These are phyloP conservation scores for Huiozyma sinensis DNA, from an alignment of 805 yeast genomes.

Conservation along the genomic window DNA sequence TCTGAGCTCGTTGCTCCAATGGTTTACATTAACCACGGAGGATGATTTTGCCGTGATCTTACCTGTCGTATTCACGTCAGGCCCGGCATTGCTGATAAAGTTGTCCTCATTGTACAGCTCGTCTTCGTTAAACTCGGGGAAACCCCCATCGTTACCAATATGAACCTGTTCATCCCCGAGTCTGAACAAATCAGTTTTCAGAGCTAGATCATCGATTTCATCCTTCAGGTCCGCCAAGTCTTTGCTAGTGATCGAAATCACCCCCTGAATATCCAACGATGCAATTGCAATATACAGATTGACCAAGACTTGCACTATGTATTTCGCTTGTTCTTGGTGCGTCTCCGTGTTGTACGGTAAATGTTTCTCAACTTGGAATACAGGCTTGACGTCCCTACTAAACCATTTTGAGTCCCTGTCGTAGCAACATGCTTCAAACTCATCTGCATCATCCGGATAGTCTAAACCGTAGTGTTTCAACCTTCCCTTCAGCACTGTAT, in stretches of 20 bases:
- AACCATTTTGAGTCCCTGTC: conserved; percentile 33
- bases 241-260: conserved; percentile 52
- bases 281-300: conserved; percentile 70
- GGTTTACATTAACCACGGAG: conserved; percentile 61
- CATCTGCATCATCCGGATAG: conserved; percentile 36
- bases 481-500: conserved; percentile 21
- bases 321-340: conserved; percentile 56
- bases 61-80: conserved; percentile 36
- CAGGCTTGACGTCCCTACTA: conserved; percentile 28
- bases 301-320: conserved; percentile 67
- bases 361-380: conserved; percentile 26
- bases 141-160: conserved; percentile 30
- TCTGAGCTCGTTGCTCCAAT: conserved; percentile 80
- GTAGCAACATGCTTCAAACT: conserved; percentile 19
- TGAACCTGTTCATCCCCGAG: conserved; percentile 25
- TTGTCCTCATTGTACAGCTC: conserved; percentile 28
- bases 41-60: conserved; percentile 58
- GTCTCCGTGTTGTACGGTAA: conserved; percentile 72
- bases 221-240: conserved; percentile 43
- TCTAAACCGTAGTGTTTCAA: conserved; percentile 38
- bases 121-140: conserved; percentile 30
- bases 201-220: conserved; percentile 36
- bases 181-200: conserved; percentile 42
- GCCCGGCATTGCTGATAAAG: conserved; percentile 10
- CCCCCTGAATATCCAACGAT: conserved; percentile 65